phyloP scores from a whole-genome alignment of 805 yeast species.

The Zygoascus tannicola region DNA sequence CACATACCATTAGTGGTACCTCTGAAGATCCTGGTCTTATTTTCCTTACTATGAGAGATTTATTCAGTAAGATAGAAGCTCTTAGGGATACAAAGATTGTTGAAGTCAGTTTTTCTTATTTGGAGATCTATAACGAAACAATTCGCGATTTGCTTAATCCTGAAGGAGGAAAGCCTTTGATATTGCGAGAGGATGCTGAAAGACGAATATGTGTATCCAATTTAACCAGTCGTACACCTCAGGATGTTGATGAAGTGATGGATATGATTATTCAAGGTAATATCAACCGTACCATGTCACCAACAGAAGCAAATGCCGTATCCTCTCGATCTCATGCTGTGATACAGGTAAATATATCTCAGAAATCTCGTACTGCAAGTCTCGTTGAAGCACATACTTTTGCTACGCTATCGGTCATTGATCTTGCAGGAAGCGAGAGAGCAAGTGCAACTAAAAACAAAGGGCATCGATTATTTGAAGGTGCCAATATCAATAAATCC shows the following conservation, averaged over 20 bases:
- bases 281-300: conserved; percentile 65
- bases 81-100: conserved; percentile 45
- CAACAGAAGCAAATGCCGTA: conserved; percentile 85
- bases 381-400: conserved; percentile 57
- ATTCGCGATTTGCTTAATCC: conserved; percentile 72
- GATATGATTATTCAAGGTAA: conserved; percentile 67
- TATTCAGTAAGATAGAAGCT: conserved; percentile 53
- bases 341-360: conserved; percentile 65
- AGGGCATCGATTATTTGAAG: conserved; percentile 76
- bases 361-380: conserved; percentile 51
- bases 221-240: conserved; percentile 53
- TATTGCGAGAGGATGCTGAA: conserved; percentile 63
- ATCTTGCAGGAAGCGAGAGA: conserved; percentile 90
- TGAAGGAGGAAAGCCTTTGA: conserved; percentile 25
- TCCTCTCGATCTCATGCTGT: conserved; percentile 94
- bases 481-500: conserved; percentile 88
- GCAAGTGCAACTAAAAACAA: conserved; percentile 83
- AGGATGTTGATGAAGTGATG: conserved; percentile 34
- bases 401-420: conserved; percentile 81
- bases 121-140: conserved; percentile 88
- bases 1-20: conserved; percentile 79
- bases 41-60: conserved; percentile 65
- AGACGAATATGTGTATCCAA: conserved; percentile 63
- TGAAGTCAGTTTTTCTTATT: conserved; percentile 52
- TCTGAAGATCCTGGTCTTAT: conserved; percentile 70